A percentile compares a stretch with the other conserved stretches of the same genome.
These are phyloP conservation scores for Diutina pseudorugosa DNA, from an alignment of 1,139 yeast genomes.

Conservation along the genomic window DNA sequence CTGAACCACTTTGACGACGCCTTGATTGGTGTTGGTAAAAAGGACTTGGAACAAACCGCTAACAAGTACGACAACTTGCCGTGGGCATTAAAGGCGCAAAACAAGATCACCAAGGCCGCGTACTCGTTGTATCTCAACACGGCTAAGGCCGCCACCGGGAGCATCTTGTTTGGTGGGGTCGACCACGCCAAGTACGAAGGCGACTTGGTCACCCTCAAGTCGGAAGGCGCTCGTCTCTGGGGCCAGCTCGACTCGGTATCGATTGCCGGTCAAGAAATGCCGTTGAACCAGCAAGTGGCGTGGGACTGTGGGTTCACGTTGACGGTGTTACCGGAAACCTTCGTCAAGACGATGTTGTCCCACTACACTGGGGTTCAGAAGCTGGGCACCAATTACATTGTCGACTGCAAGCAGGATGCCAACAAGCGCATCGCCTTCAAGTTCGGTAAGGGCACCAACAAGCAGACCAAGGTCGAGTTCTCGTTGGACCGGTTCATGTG, in stretches of 20 bases:
- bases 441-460: background rate
- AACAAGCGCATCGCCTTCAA: background rate
- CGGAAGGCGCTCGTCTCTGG: background rate
- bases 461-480: background rate
- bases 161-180: slow-evolving; percentile 3
- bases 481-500: background rate
- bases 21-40: background rate
- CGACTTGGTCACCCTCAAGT: slow-evolving; percentile 5
- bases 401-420: slow-evolving; percentile 3
- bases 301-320: slow-evolving; percentile 4
- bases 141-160: background rate
- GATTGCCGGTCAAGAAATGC: background rate
- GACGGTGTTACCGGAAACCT: slow-evolving; percentile 1
- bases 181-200: slow-evolving; percentile 4
- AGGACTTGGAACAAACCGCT: background rate
- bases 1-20: background rate
- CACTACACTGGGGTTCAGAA: background rate
- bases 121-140: slow-evolving; percentile 2
- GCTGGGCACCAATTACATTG: background rate
- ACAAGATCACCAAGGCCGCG: background rate
- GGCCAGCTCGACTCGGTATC: background rate
- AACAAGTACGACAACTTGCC: slow-evolving; percentile 1
- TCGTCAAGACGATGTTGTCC: background rate
- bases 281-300: background rate
- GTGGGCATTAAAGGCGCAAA: background rate